Conservation (phyloP, 2,329 filamentous ascomycete species). For the Seiridium cupressi region DNA sequence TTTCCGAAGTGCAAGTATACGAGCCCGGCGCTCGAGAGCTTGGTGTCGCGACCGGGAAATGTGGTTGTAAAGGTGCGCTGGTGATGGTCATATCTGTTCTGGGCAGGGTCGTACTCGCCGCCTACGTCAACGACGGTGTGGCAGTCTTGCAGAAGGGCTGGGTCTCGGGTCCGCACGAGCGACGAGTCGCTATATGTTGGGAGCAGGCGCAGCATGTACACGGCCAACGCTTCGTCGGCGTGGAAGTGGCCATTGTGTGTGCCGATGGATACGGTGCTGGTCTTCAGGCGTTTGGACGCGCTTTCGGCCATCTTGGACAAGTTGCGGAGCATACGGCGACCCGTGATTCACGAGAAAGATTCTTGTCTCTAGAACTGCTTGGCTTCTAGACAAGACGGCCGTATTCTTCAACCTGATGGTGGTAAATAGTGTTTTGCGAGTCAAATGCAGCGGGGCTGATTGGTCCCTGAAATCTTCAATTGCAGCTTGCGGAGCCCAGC, state of each 20-base stretch:
- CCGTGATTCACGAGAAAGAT: background rate
- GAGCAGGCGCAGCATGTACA: conserved; percentile 90
- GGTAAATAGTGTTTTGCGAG: background rate
- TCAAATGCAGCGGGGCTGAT: conserved; percentile 2
- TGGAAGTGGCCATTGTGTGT: conserved; percentile 99
- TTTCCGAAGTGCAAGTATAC: conserved; percentile 96
- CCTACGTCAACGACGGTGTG: conserved; percentile 98
- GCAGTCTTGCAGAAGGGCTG: conserved; percentile 72
- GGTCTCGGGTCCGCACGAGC: conserved; percentile 86
- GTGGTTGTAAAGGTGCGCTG: conserved; percentile 85
- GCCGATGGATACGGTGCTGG: conserved; percentile 69
- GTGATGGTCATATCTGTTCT: conserved; percentile 92
- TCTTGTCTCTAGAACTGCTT: background rate
- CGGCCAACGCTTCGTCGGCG: conserved; percentile 94
- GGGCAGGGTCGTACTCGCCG: conserved; percentile 78
- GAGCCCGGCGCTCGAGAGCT: conserved; percentile 89
- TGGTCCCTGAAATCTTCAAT: background rate
- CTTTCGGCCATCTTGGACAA: conserved; percentile 61
- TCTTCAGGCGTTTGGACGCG: conserved; percentile 82
- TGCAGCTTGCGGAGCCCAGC: background rate
- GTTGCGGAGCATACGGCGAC: conserved; percentile 4
- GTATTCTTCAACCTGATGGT: background rate
- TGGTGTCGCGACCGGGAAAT: conserved; percentile 81
- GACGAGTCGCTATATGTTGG: conserved; percentile 72
- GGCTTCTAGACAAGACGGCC: background rate